A percentile compares a stretch with the other conserved stretches of the same genome.
These are phyloP conservation scores for Musa balbisiana DNA, from an alignment of 202 grass and related monocot genomes.

Conservation along the genomic window DNA sequence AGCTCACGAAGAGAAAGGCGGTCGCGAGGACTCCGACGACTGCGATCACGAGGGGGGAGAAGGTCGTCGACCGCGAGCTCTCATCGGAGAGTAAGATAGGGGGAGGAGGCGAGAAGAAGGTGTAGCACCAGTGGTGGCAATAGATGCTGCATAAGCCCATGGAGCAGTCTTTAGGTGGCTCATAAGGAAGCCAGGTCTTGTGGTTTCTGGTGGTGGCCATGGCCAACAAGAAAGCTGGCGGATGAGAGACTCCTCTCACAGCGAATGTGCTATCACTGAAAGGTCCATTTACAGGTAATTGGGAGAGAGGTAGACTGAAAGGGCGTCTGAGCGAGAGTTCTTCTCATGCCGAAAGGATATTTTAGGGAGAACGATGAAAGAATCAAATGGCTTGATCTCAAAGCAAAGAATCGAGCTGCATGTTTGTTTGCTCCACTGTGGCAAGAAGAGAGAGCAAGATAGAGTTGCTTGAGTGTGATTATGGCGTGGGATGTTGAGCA, in stretches of 20 bases:
- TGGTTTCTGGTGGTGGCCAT: constrained; percentile 5
- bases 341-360: neutral
- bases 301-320: neutral
- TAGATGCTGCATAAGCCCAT: constrained; percentile 87
- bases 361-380: constrained; percentile 12
- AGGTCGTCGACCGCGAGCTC: neutral
- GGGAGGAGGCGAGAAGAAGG: constrained; percentile 33
- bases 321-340: neutral
- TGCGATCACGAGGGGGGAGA: constrained; percentile 6
- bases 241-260: constrained; percentile 6
- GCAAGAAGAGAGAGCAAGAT: too few relatives aligned
- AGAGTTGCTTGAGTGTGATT: too few relatives aligned
- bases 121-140: constrained; percentile 95
- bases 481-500: too few relatives aligned
- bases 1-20: neutral
- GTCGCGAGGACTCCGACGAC: constrained; percentile 1
- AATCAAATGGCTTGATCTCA: constrained; percentile 8
- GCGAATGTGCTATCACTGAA: too few relatives aligned
- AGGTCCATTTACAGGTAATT: constrained; percentile 30
- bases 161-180: constrained; percentile 68
- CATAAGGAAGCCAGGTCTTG: constrained; percentile 66
- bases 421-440: too few relatives aligned
- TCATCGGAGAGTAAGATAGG: neutral
- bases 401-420: constrained; percentile 5
- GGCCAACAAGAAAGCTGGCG: neutral